Evolutionary conservation across 177 flowering plant genomes (phyloP), one percentile per base, ranked within the genome.

Genomic region (Vitis hybrid): DNA sequence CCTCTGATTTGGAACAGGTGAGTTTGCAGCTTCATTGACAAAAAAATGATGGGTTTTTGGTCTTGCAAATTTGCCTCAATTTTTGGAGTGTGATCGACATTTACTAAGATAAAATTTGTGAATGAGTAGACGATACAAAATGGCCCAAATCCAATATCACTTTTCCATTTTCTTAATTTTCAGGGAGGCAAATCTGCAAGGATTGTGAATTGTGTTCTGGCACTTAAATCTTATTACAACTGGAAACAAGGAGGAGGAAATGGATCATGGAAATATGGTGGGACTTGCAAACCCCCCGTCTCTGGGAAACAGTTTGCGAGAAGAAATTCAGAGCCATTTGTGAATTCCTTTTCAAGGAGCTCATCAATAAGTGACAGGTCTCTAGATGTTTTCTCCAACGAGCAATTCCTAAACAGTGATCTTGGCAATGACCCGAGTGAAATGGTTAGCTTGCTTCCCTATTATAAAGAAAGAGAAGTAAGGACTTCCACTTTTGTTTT

Each of bases 121-220:
- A 14, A 19, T 64, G 7, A 19, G 59, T 54, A 52, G 21, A 66
- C n/a, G 59, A 54, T 27, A 3, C 40, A 54, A 30, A 49, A 6
- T 27, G 59, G 3, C 21, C 17, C 30, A 27, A 27, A 27, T 27
- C 30, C 30, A 56, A 63, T 56, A 67, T 67, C 40, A 18, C 40
- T 32, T 27, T 18, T 35, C 12, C 13, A 12, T 67, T 6, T 13
- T 27, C 11, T 68, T 12, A 54, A 63, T 74, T 63, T 70, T 60
- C 74, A 89, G 93, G 91, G 93, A 67, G 91, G 93, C 40, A 82
- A 84, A 64, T 79, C 91, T 52, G 68, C 86, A 30, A 83, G 87
- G 82, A 59, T 87, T 60, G 86, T 86, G 54, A 74, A 84, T 66
- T 84, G 85, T 81, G 84, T 89, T 35, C 76, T 89, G 48, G 91